Conservation (phyloP, 805 yeast genomes). For the Wickerhamiella bombiphila region DNA sequence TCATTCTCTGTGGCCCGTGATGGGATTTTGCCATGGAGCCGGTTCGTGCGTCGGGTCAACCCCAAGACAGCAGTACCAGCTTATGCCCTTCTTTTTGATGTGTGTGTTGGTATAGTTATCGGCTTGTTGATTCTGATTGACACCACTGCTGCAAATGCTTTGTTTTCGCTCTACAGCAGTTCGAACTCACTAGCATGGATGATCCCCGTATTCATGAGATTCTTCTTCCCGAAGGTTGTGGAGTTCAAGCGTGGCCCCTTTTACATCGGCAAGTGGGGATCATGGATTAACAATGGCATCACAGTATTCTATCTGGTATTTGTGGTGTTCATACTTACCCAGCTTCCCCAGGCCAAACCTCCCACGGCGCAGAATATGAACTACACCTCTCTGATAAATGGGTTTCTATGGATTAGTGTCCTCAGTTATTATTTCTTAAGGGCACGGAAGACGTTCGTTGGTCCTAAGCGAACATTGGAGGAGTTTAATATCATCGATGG, state of each 20-base stretch:
- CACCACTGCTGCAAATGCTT: slow-evolving; percentile 47
- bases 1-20: slow-evolving; percentile 68
- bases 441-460: slow-evolving; percentile 41
- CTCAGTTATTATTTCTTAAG: slow-evolving; percentile 36
- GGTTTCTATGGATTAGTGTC: slow-evolving; percentile 44
- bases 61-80: slow-evolving; percentile 45
- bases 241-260: slow-evolving; percentile 54
- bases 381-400: slow-evolving; percentile 51
- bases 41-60: slow-evolving; percentile 42
- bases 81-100: slow-evolving; percentile 45
- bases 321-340: slow-evolving; percentile 36
- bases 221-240: slow-evolving; percentile 32
- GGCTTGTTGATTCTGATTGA: slow-evolving; percentile 49
- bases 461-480: slow-evolving; percentile 30
- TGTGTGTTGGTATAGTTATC: slow-evolving; percentile 33
- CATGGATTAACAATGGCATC: slow-evolving; percentile 32
- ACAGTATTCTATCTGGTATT: slow-evolving; percentile 38
- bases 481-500: not conserved
- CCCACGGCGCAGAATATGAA: slow-evolving; percentile 37
- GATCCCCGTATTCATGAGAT: slow-evolving; percentile 40
- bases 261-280: slow-evolving; percentile 37
- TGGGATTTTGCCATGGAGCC: slow-evolving; percentile 53
- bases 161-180: slow-evolving; percentile 48
- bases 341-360: slow-evolving; percentile 41
- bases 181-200: slow-evolving; percentile 54